Base-by-base conservation (phyloP, 1,284 basidiomycete genomes). In the Blastosporella zonata region DNA sequence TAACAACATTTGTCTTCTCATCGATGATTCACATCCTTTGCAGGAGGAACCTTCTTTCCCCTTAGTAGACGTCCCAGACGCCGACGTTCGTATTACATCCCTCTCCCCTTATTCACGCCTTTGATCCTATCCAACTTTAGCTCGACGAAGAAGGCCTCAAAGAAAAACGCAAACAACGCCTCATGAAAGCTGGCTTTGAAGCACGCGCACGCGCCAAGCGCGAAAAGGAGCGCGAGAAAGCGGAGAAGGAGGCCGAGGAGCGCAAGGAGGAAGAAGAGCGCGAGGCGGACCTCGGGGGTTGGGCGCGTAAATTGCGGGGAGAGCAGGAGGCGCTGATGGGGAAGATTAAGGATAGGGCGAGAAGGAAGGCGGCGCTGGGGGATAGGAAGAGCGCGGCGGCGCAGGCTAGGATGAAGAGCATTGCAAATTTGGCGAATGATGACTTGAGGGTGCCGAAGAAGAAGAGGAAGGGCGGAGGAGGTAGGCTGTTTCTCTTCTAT, bases 361-460 rank as follows among this genome's bases (percentile, higher is more conserved):
- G 92, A 57, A 74, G 87, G 40, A 89, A 84, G 60, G 90, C 88
- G 5, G 93, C 94, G 39, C 71, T 99, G 39, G 86, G 81, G 13
- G 94, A 95, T 63, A 72, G 97, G 36, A 99, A 99, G 71, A 96
- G 92, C 56, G 89, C 94, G 2, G 95, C 93, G 3, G 88, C 95
- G 0, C 97, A 99, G 68, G 93, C 91, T 41, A 74, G 96, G 55
- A 99, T 99, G 96, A 97, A 98, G 72, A 93, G 81, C 55, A 97
- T 99, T 40, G 93, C 97, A 0, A 88, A 83, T 33, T 73, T 99
- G 17, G 97, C 96, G 0, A 86, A 84, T 4, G 91, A 94, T 52
- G 88, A 90, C 45, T n/a, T n/a, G n/a, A 77, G 86, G 2, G 76
- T 85, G 10, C 73, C 81, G 1, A 88, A 90, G 71, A 90, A 91